These are phyloP conservation scores for Platanus orientalis DNA, from an alignment of 164 flowering plant genomes.

Conservation along the genomic window DNA sequence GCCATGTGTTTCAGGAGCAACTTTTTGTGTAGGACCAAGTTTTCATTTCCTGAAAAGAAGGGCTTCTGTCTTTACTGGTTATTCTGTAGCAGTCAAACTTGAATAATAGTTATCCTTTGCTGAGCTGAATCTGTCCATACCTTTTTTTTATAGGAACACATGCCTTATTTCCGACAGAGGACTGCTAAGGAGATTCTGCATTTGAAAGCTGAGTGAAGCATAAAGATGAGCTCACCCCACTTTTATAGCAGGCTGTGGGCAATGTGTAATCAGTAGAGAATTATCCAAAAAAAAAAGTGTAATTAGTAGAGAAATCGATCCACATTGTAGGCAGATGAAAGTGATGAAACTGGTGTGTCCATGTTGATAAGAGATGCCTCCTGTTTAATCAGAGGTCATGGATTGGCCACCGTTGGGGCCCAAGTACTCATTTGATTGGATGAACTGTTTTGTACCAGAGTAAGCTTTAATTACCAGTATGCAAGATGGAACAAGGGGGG, in stretches of 20 bases:
- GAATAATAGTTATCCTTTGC: too few relatives aligned
- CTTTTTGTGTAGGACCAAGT: too few relatives aligned
- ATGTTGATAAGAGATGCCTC: not conserved
- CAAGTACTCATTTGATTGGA: not conserved
- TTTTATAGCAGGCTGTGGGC: not conserved
- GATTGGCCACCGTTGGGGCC: not conserved
- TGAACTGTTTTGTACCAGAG: not conserved
- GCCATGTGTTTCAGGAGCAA: too few relatives aligned
- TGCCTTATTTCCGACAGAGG: slow-evolving; percentile 86
- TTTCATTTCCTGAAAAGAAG: too few relatives aligned
- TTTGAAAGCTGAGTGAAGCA: slow-evolving; percentile 70
- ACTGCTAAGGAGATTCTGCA: slow-evolving; percentile 85
- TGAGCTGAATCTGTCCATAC: too few relatives aligned
- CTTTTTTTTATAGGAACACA: slow-evolving; percentile 50
- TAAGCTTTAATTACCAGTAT: not conserved
- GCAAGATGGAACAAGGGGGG: not conserved
- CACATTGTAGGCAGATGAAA: not conserved
- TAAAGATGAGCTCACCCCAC: not conserved
- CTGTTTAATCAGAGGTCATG: not conserved
- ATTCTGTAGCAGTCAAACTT: too few relatives aligned
- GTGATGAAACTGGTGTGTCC: not conserved
- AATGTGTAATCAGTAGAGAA: too few relatives aligned
- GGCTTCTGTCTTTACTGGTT: too few relatives aligned
- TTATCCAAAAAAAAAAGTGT: too few relatives aligned
- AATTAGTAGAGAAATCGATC: not conserved